Evolutionary conservation across 768 basidiomycete species (phyloP), one percentile per base, ranked within the genome.

Genomic region (Agrocybe praecox): DNA sequence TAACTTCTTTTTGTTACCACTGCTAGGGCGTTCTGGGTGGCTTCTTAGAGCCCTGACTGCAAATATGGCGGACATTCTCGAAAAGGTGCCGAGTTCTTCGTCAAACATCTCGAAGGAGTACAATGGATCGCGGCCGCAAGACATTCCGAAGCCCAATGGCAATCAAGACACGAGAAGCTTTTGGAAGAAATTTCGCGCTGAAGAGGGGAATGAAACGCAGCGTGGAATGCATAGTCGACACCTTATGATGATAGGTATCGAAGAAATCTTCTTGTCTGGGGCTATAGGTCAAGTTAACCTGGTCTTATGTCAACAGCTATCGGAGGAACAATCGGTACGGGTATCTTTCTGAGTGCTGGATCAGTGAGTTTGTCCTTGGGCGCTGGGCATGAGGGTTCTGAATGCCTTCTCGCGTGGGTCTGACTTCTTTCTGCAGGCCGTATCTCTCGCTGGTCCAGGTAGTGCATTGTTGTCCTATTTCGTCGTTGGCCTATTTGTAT

Each of bases 401-500:
- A 14, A 14, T 15, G n/a, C 21, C 22, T 51, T 26, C 18, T 43
- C 10, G 18, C 10, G 5, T 1, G 45, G 10, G 19, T 46, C 45
- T 53, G 29, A 0, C 43, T 46, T n/a, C 17, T 40, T 11, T 15
- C 21, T 14, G 26, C 32, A 82, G 80, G 77, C 84, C 4, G 77
- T 87, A 24, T 76, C 80, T 5, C 65, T 78, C 4, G 85, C 85
- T 33, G 86, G 86, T 40, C 84, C 86, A 8, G 85, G 77, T 17
- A 85, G 85, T 58, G 78, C 86, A n/a, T 67, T 88, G 17, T 65
- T 88, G 2, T 84, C 85, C 1, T 88, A 86, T 66, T 72, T 77
- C 22, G 76, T 85, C 47, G 83, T 86, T 49, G 84, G 84, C 17
- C 8, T 83, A 21, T 85, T 86, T 68, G 81, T 84, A 23, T 85